Base-by-base conservation (phyloP, 495 filamentous ascomycete genomes). In the Darksidea phi region DNA sequence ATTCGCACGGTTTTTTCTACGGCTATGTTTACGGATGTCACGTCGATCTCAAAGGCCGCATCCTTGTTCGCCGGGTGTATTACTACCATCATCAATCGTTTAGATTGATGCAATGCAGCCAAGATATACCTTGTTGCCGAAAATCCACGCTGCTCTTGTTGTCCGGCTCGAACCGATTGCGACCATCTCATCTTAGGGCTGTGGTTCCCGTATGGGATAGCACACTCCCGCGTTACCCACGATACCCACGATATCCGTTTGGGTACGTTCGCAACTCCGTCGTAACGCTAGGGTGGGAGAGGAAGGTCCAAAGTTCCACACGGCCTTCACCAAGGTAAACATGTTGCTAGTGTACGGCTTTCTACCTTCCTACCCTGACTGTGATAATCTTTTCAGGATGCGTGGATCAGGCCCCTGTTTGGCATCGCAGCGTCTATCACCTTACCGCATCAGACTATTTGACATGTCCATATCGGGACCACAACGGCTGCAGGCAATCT, bases 391-490 rank as follows among this genome's bases (percentile, higher is more conserved):
- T 24, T 18, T 20, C 18, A 47, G 18, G 15, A 15, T 43, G 43
- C 53, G 26, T 48, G 18, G 54, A 50, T 12, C 24, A 20, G 10
- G 37, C 53, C 47, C 61, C 55, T 64, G 55, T 54, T 54, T 20
- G 38, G 59, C 48, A 54, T 38, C 18, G 48, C 23, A 23, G 20
- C 55, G 28, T 25, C 49, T 59, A 54, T 59, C 26, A 55, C 59
- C 61, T 64, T 41, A 64, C 61, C 54, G 61, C 61, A 64, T 64
- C 18, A 43, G 41, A 25, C 50, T 59, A 64, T 49, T 45, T 59
- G 55, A 48, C 41, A 50, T 63, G 20, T 21, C 54, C 20, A 11
- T 2, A 53, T 43, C 57, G 18, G 32, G 60, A 34, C 28, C 25
- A 57, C 15, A 41, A 55, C 11, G 8, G 36, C 60, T 63, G 60